Evolutionary conservation across 2,329 filamentous ascomycete genomes (phyloP).

Genomic region (Aureobasidium leucospermi): DNA sequence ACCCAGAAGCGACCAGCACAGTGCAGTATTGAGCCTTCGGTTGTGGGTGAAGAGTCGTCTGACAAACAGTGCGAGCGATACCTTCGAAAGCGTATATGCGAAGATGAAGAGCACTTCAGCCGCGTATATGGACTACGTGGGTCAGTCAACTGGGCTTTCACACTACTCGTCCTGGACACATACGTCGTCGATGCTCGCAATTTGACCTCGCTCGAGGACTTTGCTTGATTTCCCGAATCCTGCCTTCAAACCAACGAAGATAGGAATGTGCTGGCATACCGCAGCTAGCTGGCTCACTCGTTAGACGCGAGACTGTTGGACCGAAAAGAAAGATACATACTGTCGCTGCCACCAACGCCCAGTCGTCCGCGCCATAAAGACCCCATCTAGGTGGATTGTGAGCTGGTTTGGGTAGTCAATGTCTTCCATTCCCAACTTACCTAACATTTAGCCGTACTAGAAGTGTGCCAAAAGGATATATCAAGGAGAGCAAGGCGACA

Average conservation of each 20-base stretch:
- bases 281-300: neutral
- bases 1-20: neutral
- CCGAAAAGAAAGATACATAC: neutral
- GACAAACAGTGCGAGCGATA: slow-evolving; percentile 15
- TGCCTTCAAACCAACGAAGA: slow-evolving; percentile 3
- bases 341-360: slow-evolving; percentile 8
- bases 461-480: slow-evolving; percentile 5
- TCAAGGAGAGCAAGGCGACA: slow-evolving; percentile 9
- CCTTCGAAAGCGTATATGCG: slow-evolving; percentile 7
- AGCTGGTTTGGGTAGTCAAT: neutral
- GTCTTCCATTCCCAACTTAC: neutral
- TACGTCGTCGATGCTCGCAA: neutral
- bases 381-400: neutral
- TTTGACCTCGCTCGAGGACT: neutral
- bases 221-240: slow-evolving; percentile 7
- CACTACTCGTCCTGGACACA: neutral
- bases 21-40: neutral
- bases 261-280: slow-evolving; percentile 5
- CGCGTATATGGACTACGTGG: neutral
- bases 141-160: neutral
- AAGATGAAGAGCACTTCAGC: slow-evolving; percentile 4
- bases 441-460: neutral
- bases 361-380: slow-evolving; percentile 8
- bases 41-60: slow-evolving; percentile 13
- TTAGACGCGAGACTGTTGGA: neutral